These are phyloP conservation scores for Plectranthus barbatus DNA, from an alignment of 257 asterid species.

Conservation along the genomic window DNA sequence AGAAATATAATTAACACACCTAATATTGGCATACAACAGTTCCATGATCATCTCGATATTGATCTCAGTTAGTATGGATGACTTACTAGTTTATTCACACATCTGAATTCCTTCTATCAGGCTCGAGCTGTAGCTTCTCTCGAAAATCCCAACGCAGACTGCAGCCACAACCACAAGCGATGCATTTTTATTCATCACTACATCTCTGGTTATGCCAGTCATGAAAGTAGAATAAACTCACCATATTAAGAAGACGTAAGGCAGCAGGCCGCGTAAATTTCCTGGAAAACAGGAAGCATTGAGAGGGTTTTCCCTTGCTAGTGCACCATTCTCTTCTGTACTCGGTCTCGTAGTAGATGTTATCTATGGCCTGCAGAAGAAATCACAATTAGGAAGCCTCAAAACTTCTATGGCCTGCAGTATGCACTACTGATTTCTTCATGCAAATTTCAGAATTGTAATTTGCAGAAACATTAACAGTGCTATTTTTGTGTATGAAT, in stretches of 20 bases:
- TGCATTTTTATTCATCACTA: neutral
- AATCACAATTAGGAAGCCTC: neutral
- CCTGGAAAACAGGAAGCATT: constrained; percentile 89
- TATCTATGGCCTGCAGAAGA: constrained; percentile 57
- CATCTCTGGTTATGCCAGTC: neutral
- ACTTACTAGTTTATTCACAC: constrained; percentile 23
- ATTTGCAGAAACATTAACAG: neutral
- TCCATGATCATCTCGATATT: neutral
- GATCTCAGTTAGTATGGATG: neutral
- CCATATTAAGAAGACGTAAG: constrained; percentile 73
- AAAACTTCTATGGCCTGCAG: neutral
- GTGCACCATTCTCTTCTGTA: constrained; percentile 97
- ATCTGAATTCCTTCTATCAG: constrained; percentile 13
- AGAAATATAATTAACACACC: neutral
- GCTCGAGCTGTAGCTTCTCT: constrained; percentile 19
- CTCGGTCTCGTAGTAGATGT: constrained; percentile 81
- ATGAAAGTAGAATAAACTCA: constrained; percentile 20
- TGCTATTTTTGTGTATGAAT: neutral
- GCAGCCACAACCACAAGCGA: constrained; percentile 22
- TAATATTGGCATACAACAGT: constrained; percentile 20
- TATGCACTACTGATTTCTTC: neutral
- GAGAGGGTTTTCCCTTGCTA: constrained; percentile 82
- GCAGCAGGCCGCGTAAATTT: constrained; percentile 93
- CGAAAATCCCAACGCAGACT: constrained; percentile 59
- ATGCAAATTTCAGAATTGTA: neutral